Conservation (phyloP, 1,284 basidiomycete genomes). For the Rhodotorula glutinis region DNA sequence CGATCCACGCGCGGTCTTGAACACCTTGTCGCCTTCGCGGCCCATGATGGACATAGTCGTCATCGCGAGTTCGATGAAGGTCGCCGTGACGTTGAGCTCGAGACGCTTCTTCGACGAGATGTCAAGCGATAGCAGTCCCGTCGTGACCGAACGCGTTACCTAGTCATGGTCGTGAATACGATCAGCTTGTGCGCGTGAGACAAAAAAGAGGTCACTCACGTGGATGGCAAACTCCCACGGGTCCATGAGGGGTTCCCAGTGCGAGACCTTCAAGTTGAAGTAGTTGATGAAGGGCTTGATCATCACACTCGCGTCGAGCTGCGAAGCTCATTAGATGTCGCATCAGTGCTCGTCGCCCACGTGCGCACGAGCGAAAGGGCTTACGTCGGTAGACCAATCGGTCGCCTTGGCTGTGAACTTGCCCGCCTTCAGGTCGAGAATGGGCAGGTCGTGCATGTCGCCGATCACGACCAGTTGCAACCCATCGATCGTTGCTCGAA, state of each 20-base stretch:
- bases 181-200: too few species aligned
- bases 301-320: constrained; percentile 78
- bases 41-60: constrained; percentile 70
- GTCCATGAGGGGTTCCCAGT: constrained; percentile 99
- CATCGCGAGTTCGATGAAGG: constrained; percentile 81
- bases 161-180: too few species aligned
- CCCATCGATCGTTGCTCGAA: constrained; percentile 80
- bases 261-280: constrained; percentile 96
- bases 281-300: constrained; percentile 83
- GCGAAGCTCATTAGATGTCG: neutral
- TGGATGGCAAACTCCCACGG: constrained; percentile 86
- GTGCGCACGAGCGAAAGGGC: constrained; percentile 35
- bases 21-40: constrained; percentile 67
- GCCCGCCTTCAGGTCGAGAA: constrained; percentile 82
- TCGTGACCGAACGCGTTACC: constrained; percentile 44
- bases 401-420: constrained; percentile 78
- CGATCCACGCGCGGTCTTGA: constrained; percentile 72
- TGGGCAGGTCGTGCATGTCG: constrained; percentile 90
- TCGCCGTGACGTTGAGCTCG: constrained; percentile 87
- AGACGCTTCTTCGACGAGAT: constrained; percentile 78
- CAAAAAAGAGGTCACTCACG: constrained; percentile 56
- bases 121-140: constrained; percentile 53
- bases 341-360: too few species aligned
- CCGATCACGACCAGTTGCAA: constrained; percentile 92
- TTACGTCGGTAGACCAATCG: constrained; percentile 91